Evolutionary conservation across 176 grass and related monocot species (phyloP), one percentile per base, ranked within the genome.

Genomic region (Aegilops longissima): DNA sequence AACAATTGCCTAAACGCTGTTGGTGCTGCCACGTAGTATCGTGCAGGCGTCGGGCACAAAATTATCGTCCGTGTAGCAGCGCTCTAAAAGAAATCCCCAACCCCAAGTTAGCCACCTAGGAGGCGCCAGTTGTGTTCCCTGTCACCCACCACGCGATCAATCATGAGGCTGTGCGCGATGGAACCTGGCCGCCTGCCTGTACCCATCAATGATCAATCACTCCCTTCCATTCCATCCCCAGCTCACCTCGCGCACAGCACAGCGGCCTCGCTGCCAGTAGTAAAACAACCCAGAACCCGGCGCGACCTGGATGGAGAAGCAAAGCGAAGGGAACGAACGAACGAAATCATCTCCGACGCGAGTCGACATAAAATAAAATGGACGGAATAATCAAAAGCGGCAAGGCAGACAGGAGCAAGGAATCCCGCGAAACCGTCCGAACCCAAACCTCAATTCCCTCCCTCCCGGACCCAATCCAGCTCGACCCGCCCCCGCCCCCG

Each of bases 141-240:
- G 73, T 82, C 52, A 61, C 29, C 31, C 5, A 59, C 52, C 52
- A 8, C 17, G 77, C 12, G 58, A 12, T 67, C 73, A 87, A 90
- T 90, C 18, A 90, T 83, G 74, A 34, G 44, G 59, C 20, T 65
- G 84, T 20, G n/a, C 2, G 40, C 31, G 80, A 83, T 73, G 84
- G 68, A 27, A 66, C 74, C 80, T 5, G 25, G 66, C 59, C 34
- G 25, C 80, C 75, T 74, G 61, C 16, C 85, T 84, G 89, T 84
- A 83, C 69, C 67, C 81, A 91, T 87, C 89, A 84, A 84, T 84
- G 75, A 16, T 61, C 85, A 87, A 80, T 91, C 89, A 83, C 79
- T 16, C 34, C n/a, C 14, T 31, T 44, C 40, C 74, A 30, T 27
- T 24, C 72, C 83, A 20, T 39, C 52, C 51, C 51, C 51, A 54